phyloP scores from a whole-genome alignment of 2,329 filamentous ascomycete species.

The Colletotrichum australisinense region DNA sequence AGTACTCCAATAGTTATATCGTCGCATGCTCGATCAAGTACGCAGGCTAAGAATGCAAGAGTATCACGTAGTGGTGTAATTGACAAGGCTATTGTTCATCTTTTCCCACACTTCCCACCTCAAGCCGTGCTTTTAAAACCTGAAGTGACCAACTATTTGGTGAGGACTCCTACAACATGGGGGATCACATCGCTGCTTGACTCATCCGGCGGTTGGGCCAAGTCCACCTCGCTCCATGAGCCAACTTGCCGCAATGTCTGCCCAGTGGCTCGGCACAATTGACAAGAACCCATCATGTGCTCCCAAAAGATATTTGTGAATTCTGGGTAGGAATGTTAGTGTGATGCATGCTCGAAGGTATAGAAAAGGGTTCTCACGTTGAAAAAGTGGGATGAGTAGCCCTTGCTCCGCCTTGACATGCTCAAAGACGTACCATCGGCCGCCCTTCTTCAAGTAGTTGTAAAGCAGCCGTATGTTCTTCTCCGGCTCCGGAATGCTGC shows the following conservation, averaged over 20 bases:
- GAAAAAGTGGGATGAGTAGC: constrained; percentile 51
- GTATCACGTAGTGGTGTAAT: too few relatives aligned
- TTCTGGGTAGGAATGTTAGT: constrained; percentile 40
- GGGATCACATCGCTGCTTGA: constrained; percentile 1
- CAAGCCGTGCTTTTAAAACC: too few relatives aligned
- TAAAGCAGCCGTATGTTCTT: constrained; percentile 59
- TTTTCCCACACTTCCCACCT: too few relatives aligned
- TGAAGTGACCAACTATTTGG: neutral
- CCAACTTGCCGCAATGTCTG: constrained; percentile 1
- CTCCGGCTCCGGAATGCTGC: constrained; percentile 63
- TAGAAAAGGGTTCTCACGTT: constrained; percentile 46
- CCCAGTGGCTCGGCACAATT: neutral
- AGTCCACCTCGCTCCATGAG: neutral
- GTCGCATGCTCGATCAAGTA: too few relatives aligned
- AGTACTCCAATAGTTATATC: too few relatives aligned
- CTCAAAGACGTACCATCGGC: constrained; percentile 65
- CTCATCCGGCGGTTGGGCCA: constrained; percentile 1
- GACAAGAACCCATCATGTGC: constrained; percentile 7
- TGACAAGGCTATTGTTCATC: too few relatives aligned
- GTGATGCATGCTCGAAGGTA: neutral
- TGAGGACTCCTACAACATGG: constrained; percentile 3
- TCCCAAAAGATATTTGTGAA: constrained; percentile 57
- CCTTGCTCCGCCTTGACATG: constrained; percentile 53
- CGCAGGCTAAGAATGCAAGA: too few relatives aligned
- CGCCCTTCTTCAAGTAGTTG: constrained; percentile 60